These are phyloP conservation scores for Aspergillus bombycis DNA, from an alignment of 2,329 filamentous ascomycete genomes.

Conservation along the genomic window DNA sequence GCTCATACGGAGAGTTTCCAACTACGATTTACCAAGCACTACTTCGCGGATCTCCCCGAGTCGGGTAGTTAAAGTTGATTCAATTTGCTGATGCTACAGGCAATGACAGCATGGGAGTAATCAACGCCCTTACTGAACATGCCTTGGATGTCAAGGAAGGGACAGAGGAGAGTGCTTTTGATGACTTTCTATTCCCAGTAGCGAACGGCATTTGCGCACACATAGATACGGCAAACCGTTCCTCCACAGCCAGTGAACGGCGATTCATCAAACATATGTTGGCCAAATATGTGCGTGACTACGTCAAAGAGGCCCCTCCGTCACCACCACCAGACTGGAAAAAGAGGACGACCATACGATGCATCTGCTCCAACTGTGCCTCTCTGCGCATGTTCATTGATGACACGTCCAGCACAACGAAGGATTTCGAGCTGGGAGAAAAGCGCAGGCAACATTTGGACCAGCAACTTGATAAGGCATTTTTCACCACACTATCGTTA, in stretches of 20 bases:
- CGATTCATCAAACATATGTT: background rate
- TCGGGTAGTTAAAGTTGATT: background rate
- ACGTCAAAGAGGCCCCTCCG: slow-evolving; percentile 1
- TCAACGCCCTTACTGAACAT: background rate
- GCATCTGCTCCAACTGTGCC: background rate
- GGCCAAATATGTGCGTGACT: background rate
- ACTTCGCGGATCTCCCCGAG: background rate
- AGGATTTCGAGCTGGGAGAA: slow-evolving; percentile 3
- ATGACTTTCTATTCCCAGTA: slow-evolving; percentile 1
- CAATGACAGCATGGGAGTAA: background rate
- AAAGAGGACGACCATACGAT: background rate
- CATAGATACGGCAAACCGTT: background rate
- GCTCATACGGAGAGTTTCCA: background rate
- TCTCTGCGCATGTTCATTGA: background rate
- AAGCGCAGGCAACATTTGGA: background rate
- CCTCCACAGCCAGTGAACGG: slow-evolving; percentile 2
- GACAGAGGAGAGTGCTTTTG: background rate
- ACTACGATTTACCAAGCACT: too few species aligned
- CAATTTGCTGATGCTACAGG: background rate
- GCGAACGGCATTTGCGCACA: slow-evolving; percentile 2
- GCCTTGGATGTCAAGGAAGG: background rate
- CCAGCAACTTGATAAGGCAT: slow-evolving; percentile 1
- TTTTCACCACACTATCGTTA: background rate
- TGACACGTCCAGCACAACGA: background rate
- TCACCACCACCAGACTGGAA: background rate